Evolutionary conservation across 495 filamentous ascomycete species (phyloP), one percentile per base, ranked within the genome.

Genomic region (Tuber microsphaerosporum): DNA sequence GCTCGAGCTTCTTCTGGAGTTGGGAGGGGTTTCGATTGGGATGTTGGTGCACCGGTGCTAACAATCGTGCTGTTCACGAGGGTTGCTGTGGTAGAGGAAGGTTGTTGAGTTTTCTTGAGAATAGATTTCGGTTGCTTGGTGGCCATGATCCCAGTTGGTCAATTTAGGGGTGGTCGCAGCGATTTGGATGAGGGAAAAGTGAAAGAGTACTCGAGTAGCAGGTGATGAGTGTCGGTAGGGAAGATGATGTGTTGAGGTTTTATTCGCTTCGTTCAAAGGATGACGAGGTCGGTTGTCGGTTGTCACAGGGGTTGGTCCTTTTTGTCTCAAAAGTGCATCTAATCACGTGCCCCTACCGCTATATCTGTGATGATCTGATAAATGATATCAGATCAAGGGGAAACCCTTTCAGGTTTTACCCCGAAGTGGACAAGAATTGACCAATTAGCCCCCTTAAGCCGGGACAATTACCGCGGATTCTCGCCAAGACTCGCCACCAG

Each of bases 41-140:
- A 80, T 79, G 73, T 75, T 81, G 83, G n/a, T 56, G 77, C 78
- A 74, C 82, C 76, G 78, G 83, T 79, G 76, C 78, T 78, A 39
- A 22, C 69, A 73, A 72, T 80, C 45, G 79, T 70, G 61, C 26
- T 65, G 56, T 70, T 41, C 70, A 79, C 69, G 19, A 77, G 69
- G 65, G 77, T 46, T 72, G 80, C 74, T 72, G 80, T 75, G 65
- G 81, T 75, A 70, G 84, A 77, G 82, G 84, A 79, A 34, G 84
- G 71, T 84, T 73, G 76, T 83, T 84, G 72, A 80, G 84, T 70
- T 43, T 87, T 91, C 79, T 91, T 92, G 8, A 92, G 84, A 48
- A 88, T 87, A 44, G 88, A 84, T 73, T 87, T 88, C 37, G 84
- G 87, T 48, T 76, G 79, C 69, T 75, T 74, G 77, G 77, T 71